Evolutionary conservation across 805 yeast genomes (phyloP), one percentile per base, ranked within the genome.

Genomic region (Wickerhamiella hasegawae): DNA sequence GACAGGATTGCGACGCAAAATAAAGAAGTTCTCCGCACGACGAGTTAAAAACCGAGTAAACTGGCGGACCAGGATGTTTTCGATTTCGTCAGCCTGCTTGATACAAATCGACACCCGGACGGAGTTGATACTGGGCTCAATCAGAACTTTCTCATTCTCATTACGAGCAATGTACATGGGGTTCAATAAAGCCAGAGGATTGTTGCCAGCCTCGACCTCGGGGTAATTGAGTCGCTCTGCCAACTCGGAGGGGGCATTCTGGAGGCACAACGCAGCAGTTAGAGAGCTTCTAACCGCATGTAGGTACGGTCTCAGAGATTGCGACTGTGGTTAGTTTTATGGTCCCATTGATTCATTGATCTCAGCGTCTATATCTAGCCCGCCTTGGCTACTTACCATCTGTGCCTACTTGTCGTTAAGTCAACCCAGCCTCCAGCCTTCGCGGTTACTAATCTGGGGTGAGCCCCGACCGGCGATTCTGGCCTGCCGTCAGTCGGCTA

Each of bases 201-300:
- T 73, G 51, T 80, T 77, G 47, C 65, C 66, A 25, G 80, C 85
- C 58, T 90, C 98, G 34, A 90, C 78, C 57, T 90, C 98, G 3
- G 98, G 98, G 45, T 87, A 71, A 61, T 87, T 90, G 65, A 90
- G 98, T 59, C 98, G 79, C 62, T 90, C 98, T 16, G 80, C 95
- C 38, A 80, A 69, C 58, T 87, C 95, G 6, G 97, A 90, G 22
- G 96, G 78, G 55, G 90, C 90, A 61, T 85, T 85, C 53, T 83
- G 87, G 44, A 90, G 65, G 49, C 94, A 82, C 28, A 90, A 66
- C 5, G 97, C 94, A 8, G 95, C 96, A 19, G 92, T 82, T 46
- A 90, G 68, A 20, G 97, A 83, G 38, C 78, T 71, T 57, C 97
- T 77, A 26, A 90, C 98, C 1, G 96, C 95, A 5, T 81, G 76